Evolutionary conservation across 768 basidiomycete species (phyloP), one percentile per base, ranked within the genome.

Genomic region (Lactifluus piperatus): DNA sequence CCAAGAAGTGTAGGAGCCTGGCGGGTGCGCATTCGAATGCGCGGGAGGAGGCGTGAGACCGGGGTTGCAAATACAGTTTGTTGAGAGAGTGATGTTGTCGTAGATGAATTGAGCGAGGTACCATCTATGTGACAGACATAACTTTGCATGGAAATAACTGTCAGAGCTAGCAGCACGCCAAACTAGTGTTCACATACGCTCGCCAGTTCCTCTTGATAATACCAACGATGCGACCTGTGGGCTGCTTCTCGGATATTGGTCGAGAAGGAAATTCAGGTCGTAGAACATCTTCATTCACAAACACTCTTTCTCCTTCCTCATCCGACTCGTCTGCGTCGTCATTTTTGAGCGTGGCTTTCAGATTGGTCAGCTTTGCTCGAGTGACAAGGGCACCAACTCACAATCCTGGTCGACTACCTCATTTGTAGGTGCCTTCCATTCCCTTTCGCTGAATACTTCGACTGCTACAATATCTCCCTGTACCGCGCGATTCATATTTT

Each of bases 61-160:
- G 97, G 95, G 2, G 90, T 91, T 1, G 94, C 95, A 69, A 97
- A 94, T 29, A 98, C 88, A 1, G 93, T 90, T 74, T 94, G 93
- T 55, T 85, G 84, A 41, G 88, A 84, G 13, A 89, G 79, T 2
- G 92, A 94, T 0, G 90, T 90, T 16, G 82, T 68, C 57, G 84
- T 84, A 4, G 83, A 81, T 4, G 89, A 88, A 0, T 87, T 85
- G 34, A 98, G 79, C 1, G 95, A 94, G 0, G 88, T 82, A 60
- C 84, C 82, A 71, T 97, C 97, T 49, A 99, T 85, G 70, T 97
- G 94, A 71, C 94, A 97, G 37, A 98, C 95, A 68, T 91, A 91
- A 43, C 89, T 91, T 66, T 37, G 36, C 13, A n/a, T 8, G 49
- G 29, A 46, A 34, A 51, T 11, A 16, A 20, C n/a, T 22, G 44